Evolutionary conservation across 208 protist species (phyloP).

Genomic region (Crithidia sp.): DNA sequence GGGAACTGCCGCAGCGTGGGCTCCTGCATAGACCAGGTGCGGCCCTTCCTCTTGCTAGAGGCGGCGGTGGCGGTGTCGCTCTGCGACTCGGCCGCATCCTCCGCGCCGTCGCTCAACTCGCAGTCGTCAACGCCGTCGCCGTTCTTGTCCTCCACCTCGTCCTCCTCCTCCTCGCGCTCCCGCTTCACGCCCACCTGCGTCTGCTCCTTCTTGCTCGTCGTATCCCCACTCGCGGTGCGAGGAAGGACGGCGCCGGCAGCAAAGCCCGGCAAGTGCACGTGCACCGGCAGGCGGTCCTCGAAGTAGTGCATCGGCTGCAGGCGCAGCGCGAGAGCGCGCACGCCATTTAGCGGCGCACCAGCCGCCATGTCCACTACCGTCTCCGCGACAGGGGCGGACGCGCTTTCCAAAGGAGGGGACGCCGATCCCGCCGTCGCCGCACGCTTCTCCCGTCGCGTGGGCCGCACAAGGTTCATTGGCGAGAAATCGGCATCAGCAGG

Average conservation of each 20-base stretch:
- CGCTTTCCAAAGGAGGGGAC: not conserved
- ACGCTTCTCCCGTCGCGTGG: constrained; percentile 32
- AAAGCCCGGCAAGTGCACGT: constrained; percentile 40
- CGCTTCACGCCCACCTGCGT: constrained; percentile 24
- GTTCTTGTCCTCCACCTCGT: constrained; percentile 2
- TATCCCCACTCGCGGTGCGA: not conserved
- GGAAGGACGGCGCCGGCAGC: constrained; percentile 28
- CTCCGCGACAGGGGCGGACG: not conserved
- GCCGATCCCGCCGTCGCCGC: constrained; percentile 14
- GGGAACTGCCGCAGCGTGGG: constrained; percentile 37
- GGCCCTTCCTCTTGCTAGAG: not conserved
- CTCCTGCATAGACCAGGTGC: constrained; percentile 9
- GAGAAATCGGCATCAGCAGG: constrained; percentile 56
- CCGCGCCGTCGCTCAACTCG: not conserved
- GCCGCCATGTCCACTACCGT: not conserved
- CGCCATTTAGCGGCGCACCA: constrained; percentile 4
- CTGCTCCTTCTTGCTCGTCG: not conserved
- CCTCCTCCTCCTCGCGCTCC: constrained; percentile 4
- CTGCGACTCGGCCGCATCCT: not conserved
- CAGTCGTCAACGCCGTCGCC: constrained; percentile 12
- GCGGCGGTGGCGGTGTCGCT: not conserved
- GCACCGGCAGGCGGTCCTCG: constrained; percentile 18
- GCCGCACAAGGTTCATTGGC: not conserved
- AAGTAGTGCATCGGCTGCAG: constrained; percentile 40
- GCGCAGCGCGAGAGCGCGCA: constrained; percentile 31